phyloP scores from a whole-genome alignment of 1,284 basidiomycete species.

The Abortiporus biennis region DNA sequence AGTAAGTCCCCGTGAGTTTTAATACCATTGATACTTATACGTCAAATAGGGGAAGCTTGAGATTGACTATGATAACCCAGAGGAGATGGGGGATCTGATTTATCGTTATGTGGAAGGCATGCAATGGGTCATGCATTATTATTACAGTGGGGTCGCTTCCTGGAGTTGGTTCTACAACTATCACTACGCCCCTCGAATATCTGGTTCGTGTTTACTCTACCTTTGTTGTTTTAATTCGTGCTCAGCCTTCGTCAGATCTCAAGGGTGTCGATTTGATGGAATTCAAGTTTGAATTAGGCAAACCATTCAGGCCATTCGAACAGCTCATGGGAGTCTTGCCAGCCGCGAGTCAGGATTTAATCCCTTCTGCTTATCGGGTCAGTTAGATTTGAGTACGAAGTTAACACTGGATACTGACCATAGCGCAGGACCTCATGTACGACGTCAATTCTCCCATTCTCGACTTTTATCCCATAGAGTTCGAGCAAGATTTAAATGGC shows the following conservation, averaged over 20 bases:
- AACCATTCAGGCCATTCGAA: slow-evolving; percentile 91
- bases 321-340: slow-evolving; percentile 99
- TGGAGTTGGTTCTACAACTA: slow-evolving; percentile 99
- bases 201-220: slow-evolving; percentile 50
- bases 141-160: slow-evolving; percentile 93
- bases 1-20: slow-evolving; percentile 35
- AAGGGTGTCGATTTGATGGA: slow-evolving; percentile 70
- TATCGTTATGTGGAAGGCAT: slow-evolving; percentile 90
- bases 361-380: slow-evolving; percentile 83
- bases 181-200: slow-evolving; percentile 94
- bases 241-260: slow-evolving; percentile 51
- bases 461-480: slow-evolving; percentile 91
- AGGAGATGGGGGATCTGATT: slow-evolving; percentile 62
- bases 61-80: slow-evolving; percentile 66
- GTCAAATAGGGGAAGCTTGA: slow-evolving; percentile 69
- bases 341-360: slow-evolving; percentile 80
- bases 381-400: slow-evolving; percentile 11
- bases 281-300: slow-evolving; percentile 85
- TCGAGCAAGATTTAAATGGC: slow-evolving; percentile 93
- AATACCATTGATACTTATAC: slow-evolving; percentile 3
- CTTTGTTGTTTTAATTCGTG: background rate
- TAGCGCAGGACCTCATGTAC: slow-evolving; percentile 79
- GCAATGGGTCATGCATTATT: slow-evolving; percentile 99
- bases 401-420: background rate
- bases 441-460: slow-evolving; percentile 83